Conservation (phyloP, 2,329 filamentous ascomycete species). For the Aspergillus costaricaensis region DNA sequence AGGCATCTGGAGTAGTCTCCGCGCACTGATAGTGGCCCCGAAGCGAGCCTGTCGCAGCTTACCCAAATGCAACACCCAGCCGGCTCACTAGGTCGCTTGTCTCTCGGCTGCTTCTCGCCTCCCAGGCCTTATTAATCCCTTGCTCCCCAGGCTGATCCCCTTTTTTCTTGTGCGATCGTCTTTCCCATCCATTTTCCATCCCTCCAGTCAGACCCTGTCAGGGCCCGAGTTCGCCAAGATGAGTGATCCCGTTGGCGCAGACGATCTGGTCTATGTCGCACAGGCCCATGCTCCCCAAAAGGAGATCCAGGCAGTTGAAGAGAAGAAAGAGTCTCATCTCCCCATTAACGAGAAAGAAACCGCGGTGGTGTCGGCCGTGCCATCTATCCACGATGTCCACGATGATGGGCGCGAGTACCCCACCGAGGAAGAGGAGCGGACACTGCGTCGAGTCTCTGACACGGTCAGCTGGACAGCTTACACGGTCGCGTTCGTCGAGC, state of each 20-base stretch:
- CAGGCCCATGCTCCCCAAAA: slow-evolving; percentile 13
- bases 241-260: slow-evolving; percentile 12
- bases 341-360: slow-evolving; percentile 12
- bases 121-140: background rate
- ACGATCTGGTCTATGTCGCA: slow-evolving; percentile 8
- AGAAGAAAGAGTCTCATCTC: slow-evolving; percentile 5
- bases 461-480: slow-evolving; percentile 66
- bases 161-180: background rate
- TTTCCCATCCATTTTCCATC: background rate
- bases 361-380: background rate
- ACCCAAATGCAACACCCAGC: background rate
- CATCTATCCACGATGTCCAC: slow-evolving; percentile 3
- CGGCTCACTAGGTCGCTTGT: background rate
- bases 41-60: background rate
- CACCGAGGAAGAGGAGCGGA: slow-evolving; percentile 36
- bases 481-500: slow-evolving; percentile 71
- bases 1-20: background rate
- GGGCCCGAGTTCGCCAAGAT: slow-evolving; percentile 7
- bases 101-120: background rate
- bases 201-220: background rate
- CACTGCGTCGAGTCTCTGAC: slow-evolving; percentile 40
- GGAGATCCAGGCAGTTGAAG: background rate
- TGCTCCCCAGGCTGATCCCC: background rate
- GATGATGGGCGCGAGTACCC: slow-evolving; percentile 27
- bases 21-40: background rate